Evolutionary conservation across 2,329 filamentous ascomycete species (phyloP), one percentile per base, ranked within the genome.

Genomic region (Cercospora sp.): DNA sequence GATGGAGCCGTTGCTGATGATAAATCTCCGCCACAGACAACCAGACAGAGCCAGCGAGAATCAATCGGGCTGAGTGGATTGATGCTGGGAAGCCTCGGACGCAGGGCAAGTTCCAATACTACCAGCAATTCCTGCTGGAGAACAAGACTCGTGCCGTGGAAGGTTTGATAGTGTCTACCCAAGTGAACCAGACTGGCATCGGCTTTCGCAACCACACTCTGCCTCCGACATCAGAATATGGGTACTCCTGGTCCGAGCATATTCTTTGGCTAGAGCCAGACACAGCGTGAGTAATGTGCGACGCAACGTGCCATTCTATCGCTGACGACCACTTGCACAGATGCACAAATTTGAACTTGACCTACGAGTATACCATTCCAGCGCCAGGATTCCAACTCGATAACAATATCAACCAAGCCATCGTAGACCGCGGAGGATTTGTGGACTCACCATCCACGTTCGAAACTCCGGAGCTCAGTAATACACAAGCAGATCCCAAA

Each of bases 171-270:
- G 39, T 67, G 6, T 64, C 60, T 3, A 67, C 65, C 12, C 33
- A 23, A 48, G 42, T 20, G 5, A 60, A 26, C 3, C 53, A 8
- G 23, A 55, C 60, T 23, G 65, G 65, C 9, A 39, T 67, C 20
- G 65, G 60, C 26, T 64, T 67, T 51, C 60, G 65, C 5, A 67
- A 67, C 10, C 65, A 67, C 61, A 67, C 65, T 10, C 28, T 67
- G 26, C 65, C 65, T 31, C 65, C 65, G 16, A 18, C 65, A 3
- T 67, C 60, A 5, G 36, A 42, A n/a, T 60, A 63, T 20, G 65
- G 60, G 1, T 67, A 64, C 13, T 59, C 51, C 0, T 67, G 65
- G 65, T 30, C 30, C 0, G 65, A 67, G 18, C 3, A 51, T 1
- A 64, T 67, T 26, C 53, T 64, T 6, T 67, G 60, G 65, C 60